Percentiles rank a stretch among this genome's conserved stretches.
Conservation (phyloP, 805 yeast species). For the Spathaspora girioi region DNA sequence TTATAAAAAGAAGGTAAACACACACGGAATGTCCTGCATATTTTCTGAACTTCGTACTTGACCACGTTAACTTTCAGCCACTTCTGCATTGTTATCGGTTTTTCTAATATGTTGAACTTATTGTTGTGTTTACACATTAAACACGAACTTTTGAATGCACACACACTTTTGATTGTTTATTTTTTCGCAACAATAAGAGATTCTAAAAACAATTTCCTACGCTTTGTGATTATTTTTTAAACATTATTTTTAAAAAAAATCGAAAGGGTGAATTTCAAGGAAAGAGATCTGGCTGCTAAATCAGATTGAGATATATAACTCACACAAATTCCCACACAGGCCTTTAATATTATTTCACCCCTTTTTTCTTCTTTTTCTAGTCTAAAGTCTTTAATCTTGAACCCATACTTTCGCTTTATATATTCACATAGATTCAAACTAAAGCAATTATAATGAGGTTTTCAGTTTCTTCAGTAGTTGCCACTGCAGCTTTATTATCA, state of each 20-base stretch:
- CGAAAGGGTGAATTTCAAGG: not conserved
- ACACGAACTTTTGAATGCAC: not conserved
- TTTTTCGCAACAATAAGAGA: not conserved
- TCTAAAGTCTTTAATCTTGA: not conserved
- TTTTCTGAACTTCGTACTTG: not conserved
- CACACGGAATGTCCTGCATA: not conserved
- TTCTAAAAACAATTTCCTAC: not conserved
- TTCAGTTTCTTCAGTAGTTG: slow-evolving; percentile 4
- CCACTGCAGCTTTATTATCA: slow-evolving; percentile 15
- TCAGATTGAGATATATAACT: not conserved
- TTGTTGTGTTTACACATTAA: not conserved
- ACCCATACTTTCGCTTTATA: slow-evolving; percentile 1
- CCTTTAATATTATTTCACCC: not conserved
- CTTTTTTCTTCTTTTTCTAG: not conserved
- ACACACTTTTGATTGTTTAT: not conserved
- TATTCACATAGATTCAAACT: not conserved
- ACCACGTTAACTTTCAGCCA: not conserved
- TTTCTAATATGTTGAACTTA: not conserved
- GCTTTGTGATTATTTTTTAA: not conserved
- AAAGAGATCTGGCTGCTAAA: not conserved
- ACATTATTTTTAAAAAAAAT: not conserved
- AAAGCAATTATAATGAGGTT: slow-evolving; percentile 8
- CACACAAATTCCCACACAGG: not conserved
- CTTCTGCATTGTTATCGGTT: not conserved
- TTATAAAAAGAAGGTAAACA: not conserved